Conservation (phyloP, 371 early-diverging fungal genomes). For the Mortierella sp. region DNA sequence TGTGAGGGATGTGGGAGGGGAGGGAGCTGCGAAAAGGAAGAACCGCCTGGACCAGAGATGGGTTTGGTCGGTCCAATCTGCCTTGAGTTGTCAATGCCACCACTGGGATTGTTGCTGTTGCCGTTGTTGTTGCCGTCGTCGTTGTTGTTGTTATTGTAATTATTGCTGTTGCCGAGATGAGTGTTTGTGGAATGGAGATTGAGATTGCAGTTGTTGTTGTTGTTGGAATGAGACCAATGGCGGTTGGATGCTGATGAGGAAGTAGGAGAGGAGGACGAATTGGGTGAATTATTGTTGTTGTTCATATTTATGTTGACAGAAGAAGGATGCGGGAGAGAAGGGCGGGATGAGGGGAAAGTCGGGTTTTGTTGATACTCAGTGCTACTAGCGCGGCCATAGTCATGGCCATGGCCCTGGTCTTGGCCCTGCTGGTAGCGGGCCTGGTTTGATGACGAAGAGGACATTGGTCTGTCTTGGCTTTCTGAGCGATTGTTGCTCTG, state of each 20-base stretch:
- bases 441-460: neutral
- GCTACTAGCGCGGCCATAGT: neutral
- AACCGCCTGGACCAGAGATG: neutral
- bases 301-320: neutral
- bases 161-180: neutral
- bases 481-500: neutral
- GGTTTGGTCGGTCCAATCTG: neutral
- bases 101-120: neutral
- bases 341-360: constrained; percentile 1
- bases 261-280: neutral
- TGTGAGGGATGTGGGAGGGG: neutral
- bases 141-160: no score
- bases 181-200: neutral
- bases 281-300: neutral
- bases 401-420: neutral
- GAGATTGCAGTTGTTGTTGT: neutral
- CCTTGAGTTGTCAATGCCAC: neutral
- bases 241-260: neutral
- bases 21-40: neutral
- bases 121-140: neutral
- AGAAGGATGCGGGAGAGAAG: neutral
- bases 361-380: neutral
- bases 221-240: constrained; percentile 3
- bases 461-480: neutral
- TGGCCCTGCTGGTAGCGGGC: constrained; percentile 7